Base-by-base conservation (phyloP, 208 protist genomes). In the Trypanosoma melophagium region DNA sequence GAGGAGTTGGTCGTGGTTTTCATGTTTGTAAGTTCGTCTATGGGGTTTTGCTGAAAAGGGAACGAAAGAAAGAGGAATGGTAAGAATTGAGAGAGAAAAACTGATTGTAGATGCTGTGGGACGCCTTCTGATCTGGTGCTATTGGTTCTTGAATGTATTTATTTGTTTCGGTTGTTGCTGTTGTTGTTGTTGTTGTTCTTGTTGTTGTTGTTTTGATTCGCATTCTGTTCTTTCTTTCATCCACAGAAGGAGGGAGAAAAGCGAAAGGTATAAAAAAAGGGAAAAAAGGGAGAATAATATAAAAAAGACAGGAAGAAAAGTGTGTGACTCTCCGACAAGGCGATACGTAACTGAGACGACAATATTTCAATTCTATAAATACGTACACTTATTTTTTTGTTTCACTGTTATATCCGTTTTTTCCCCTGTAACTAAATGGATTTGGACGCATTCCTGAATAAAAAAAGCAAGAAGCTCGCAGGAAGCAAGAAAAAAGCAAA, bases 381-480 rank as follows among this genome's bases (percentile, higher is more conserved):
- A 35, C 28, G 28, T 5, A 35, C 28, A 35, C 28, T 7, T 5
- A 7, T 35, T 7, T 35, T 7, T 35, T 35, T 1, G 5, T 35
- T 5, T 35, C 5, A 35, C 28, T 35, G 3, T 5, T 5, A 5
- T 35, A 35, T 35, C 28, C 28, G 28, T 35, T 35, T 35, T 35
- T 5, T 35, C 28, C 5, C 1, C 5, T n/a, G n/a, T 35, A 35
- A 35, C 1, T 35, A 35, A 35, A 87, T 81, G 71, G 82, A 93
- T 59, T 74, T 90, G 28, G 77, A 86, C 72, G 45, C 78, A 12
- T 90, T 89, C 31, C 78, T 90, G 21, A 75, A 79, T 58, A 93
- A 90, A 63, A 84, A 87, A 57, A 78, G 70, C 21, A 87, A 93
- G 61, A 87, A 89, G 61, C 71, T 68, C 54, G 68, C 77, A 58